Percentiles rank a stretch among this genome's conserved stretches.
Evolutionary conservation across 2,329 filamentous ascomycete species (phyloP).

Genomic region (Phaeosphaeriaceae sp.): DNA sequence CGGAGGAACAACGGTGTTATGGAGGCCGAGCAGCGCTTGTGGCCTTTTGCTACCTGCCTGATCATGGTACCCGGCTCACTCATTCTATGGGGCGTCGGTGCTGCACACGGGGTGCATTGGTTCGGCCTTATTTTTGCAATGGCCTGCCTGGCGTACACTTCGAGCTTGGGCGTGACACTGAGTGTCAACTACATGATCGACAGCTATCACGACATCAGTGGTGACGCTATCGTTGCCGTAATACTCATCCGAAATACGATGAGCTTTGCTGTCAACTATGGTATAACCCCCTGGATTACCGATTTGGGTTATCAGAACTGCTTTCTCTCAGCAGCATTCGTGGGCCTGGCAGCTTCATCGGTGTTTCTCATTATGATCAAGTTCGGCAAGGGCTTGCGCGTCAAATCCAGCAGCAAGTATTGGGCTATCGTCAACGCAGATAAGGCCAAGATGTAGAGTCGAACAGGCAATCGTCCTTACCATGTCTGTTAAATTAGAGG

Average conservation of each 20-base stretch:
- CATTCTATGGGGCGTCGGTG: slow-evolving; percentile 62
- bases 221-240: slow-evolving; percentile 60
- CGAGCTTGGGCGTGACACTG: slow-evolving; percentile 51
- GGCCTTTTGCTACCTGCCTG: slow-evolving; percentile 49
- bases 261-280: slow-evolving; percentile 61
- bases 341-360: slow-evolving; percentile 51
- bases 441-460: slow-evolving; percentile 5
- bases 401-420: slow-evolving; percentile 35
- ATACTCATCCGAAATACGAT: slow-evolving; percentile 61
- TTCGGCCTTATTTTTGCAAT: slow-evolving; percentile 59
- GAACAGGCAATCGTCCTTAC: background rate
- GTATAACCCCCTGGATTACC: slow-evolving; percentile 56
- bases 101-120: slow-evolving; percentile 59
- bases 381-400: slow-evolving; percentile 55
- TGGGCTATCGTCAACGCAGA: slow-evolving; percentile 40
- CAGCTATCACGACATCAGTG: slow-evolving; percentile 57
- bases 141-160: slow-evolving; percentile 41
- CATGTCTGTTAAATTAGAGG: background rate
- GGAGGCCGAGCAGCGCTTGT: slow-evolving; percentile 52
- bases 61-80: slow-evolving; percentile 55
- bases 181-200: slow-evolving; percentile 59
- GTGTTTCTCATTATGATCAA: slow-evolving; percentile 56
- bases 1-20: slow-evolving; percentile 49
- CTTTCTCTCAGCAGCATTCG: slow-evolving; percentile 54
- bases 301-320: slow-evolving; percentile 54